Evolutionary conservation across 106 monocot species (phyloP).

Genomic region (Acorus calamus): DNA sequence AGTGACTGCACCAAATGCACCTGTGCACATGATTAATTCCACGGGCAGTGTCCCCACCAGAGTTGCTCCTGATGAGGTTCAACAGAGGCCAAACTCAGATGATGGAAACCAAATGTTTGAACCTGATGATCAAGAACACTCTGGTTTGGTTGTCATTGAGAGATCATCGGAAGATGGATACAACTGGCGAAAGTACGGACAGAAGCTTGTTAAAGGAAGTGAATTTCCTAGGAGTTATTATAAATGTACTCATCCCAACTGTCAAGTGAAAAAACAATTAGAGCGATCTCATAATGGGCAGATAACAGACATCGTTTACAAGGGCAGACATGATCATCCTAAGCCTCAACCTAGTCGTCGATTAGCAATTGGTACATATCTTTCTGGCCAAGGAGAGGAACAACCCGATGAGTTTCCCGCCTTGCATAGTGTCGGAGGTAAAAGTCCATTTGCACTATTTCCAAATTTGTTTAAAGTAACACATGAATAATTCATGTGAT

Average conservation of each 20-base stretch:
- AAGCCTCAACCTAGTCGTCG: slow-evolving; percentile 11
- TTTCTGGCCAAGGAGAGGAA: slow-evolving; percentile 6
- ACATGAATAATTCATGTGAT: background rate
- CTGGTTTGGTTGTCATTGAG: slow-evolving; percentile 21
- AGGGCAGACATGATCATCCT: slow-evolving; percentile 29
- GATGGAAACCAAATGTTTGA: slow-evolving; percentile 18
- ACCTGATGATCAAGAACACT: slow-evolving; percentile 25
- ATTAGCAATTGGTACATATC: slow-evolving; percentile 3
- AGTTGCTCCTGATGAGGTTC: slow-evolving; percentile 22
- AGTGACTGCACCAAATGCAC: slow-evolving; percentile 17
- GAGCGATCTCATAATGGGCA: slow-evolving; percentile 27
- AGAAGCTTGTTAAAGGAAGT: slow-evolving; percentile 38
- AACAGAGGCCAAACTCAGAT: slow-evolving; percentile 12
- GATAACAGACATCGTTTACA: slow-evolving; percentile 25
- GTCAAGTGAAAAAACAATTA: slow-evolving; percentile 25
- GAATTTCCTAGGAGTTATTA: slow-evolving; percentile 34
- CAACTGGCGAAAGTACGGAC: slow-evolving; percentile 43
- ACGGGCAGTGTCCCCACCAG: slow-evolving; percentile 7
- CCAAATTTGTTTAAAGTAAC: background rate
- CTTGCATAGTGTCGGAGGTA: background rate
- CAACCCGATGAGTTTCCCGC: background rate
- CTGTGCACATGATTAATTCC: slow-evolving; percentile 9
- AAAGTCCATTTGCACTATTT: slow-evolving; percentile 1
- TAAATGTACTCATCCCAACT: slow-evolving; percentile 36
- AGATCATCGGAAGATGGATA: slow-evolving; percentile 28